Base-by-base conservation (phyloP, 2,329 filamentous ascomycete genomes). In the Paracamarosporium sp. region DNA sequence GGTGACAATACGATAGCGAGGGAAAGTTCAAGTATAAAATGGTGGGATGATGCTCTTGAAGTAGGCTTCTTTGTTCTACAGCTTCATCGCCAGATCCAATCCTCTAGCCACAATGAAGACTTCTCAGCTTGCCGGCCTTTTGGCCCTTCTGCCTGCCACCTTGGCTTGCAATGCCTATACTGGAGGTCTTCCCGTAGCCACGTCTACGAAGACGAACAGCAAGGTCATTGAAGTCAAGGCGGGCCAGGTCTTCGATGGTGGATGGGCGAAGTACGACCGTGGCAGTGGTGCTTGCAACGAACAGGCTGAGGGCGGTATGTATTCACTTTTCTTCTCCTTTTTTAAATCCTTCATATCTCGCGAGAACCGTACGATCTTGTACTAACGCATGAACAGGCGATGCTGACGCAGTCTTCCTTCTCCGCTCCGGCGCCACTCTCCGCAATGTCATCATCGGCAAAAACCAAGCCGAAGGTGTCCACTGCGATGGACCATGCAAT, bases 371-470 rank as follows among this genome's bases (percentile, higher is more conserved):
- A 13, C 31, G 8, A 24, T 28, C 22, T 5, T 41, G 25, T 17
- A 11, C 36, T 57, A 13, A 63, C 20, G n/a, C 25, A 1, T 4
- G 2, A 9, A 20, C 28, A 66, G 75, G 69, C 41, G 69, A 74
- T 54, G 61, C 72, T 0, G 80, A 81, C 40, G 79, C 82, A 36
- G 81, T 84, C 63, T 84, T 84, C 75, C 76, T 82, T 54, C 76
- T 85, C 36, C 75, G 79, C 60, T 70, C 76, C 22, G 82, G 82
- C 22, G 82, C 79, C 15, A 81, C 79, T 13, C 73, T 85, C 35
- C 79, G 76, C 56, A 84, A 84, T 61, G 81, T 82, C 64, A 84
- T 85, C 69, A 84, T 85, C 51, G 82, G 82, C 17, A 75, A 77
- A 46, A 78, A 80, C 56, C 79, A 83, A 64, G 76, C 78, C 27